Conservation (phyloP, 2,329 filamentous ascomycete species). For the Aspergillus spinulosporus region DNA sequence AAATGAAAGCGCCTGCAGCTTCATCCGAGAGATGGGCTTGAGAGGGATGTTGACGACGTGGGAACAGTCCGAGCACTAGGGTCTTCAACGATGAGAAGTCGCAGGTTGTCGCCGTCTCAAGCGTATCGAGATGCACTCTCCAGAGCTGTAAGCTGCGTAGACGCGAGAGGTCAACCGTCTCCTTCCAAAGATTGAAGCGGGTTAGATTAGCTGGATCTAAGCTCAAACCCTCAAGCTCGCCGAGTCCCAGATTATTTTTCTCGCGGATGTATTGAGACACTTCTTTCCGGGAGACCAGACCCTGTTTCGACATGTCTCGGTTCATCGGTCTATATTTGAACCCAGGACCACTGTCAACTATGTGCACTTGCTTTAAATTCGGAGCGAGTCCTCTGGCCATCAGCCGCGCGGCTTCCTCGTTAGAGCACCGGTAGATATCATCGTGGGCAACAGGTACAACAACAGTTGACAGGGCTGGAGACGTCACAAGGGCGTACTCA, state of each 20-base stretch:
- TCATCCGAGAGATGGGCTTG: background rate
- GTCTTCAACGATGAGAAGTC: background rate
- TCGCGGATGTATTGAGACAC: background rate
- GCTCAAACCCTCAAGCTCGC: background rate
- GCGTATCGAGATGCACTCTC: background rate
- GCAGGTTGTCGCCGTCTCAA: background rate
- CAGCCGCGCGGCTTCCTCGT: background rate
- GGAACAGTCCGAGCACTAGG: background rate
- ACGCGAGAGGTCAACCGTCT: background rate
- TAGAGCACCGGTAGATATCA: background rate
- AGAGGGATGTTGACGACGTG: background rate
- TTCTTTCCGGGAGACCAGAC: background rate
- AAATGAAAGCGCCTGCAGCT: background rate
- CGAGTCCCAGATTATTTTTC: background rate
- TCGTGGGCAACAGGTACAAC: conserved; percentile 1
- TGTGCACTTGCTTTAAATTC: background rate
- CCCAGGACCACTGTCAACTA: background rate
- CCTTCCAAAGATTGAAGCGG: background rate
- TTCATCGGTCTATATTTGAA: background rate
- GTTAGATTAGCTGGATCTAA: background rate
- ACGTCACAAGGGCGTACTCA: background rate
- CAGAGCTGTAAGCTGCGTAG: conserved; percentile 1
- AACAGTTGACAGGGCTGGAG: background rate
- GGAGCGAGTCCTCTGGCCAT: background rate
- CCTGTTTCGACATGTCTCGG: background rate